A percentile compares a stretch with the other conserved stretches of the same genome.
Evolutionary conservation across 768 basidiomycete genomes (phyloP).

Genomic region (Lyophyllum shimeji): DNA sequence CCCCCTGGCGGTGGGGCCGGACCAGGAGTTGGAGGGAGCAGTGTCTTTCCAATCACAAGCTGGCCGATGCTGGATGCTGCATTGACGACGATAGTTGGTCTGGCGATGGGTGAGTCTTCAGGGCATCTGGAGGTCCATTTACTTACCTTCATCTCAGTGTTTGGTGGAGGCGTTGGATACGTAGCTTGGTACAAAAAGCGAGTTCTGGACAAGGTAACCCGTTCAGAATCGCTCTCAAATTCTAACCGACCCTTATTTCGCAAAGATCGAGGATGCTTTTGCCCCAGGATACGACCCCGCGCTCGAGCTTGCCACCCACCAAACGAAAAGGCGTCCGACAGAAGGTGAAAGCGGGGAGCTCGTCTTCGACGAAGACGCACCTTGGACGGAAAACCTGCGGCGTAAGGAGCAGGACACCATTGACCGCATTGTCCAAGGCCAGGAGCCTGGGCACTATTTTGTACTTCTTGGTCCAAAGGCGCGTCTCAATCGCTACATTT

Average conservation of each 20-base stretch:
- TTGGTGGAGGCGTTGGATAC: slow-evolving; percentile 72
- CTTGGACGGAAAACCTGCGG: slow-evolving; percentile 62
- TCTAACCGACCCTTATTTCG: slow-evolving; percentile 1
- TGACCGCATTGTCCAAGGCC: slow-evolving; percentile 76
- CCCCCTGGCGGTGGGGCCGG: slow-evolving; percentile 41
- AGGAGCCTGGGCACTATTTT: slow-evolving; percentile 71
- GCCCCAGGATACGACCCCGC: slow-evolving; percentile 80
- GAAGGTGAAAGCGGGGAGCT: slow-evolving; percentile 27
- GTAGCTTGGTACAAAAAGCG: slow-evolving; percentile 80
- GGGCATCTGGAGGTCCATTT: neutral
- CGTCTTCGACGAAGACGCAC: slow-evolving; percentile 35
- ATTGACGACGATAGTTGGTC: slow-evolving; percentile 59
- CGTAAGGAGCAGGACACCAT: slow-evolving; percentile 75
- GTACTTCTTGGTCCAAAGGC: slow-evolving; percentile 80
- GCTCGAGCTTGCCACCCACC: slow-evolving; percentile 63
- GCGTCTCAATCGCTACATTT: neutral
- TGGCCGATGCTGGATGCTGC: slow-evolving; percentile 53
- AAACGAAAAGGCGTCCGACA: slow-evolving; percentile 30
- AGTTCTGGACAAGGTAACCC: slow-evolving; percentile 71
- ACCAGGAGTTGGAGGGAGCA: slow-evolving; percentile 27
- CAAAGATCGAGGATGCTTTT: slow-evolving; percentile 78
- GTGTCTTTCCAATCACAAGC: slow-evolving; percentile 34
- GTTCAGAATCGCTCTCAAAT: neutral
- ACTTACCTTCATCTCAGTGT: slow-evolving; percentile 38
- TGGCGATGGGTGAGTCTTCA: slow-evolving; percentile 49